A percentile compares a stretch with the other conserved stretches of the same genome.
Evolutionary conservation across 805 yeast genomes (phyloP).

Genomic region (Wickerhamomyces chambardii): DNA sequence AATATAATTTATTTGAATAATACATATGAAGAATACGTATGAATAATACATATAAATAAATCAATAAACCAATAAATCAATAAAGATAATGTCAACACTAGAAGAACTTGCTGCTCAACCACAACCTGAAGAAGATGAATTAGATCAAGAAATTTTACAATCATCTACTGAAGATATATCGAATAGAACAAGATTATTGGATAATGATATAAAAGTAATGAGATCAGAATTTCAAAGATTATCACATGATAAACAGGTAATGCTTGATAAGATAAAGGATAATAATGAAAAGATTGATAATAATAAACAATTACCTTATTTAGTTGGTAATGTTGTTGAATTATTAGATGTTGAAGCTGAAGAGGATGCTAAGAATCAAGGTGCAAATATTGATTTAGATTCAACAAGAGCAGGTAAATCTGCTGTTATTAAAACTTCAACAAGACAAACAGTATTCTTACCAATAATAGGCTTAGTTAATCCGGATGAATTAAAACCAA

Average conservation of each 20-base stretch:
- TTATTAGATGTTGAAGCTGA: slow-evolving; percentile 82
- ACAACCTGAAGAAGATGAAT: slow-evolving; percentile 38
- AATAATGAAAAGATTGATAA: slow-evolving; percentile 94
- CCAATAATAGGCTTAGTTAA: slow-evolving; percentile 96
- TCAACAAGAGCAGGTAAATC: slow-evolving; percentile 89
- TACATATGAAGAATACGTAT: no score
- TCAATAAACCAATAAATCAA: background rate
- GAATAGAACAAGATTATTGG: slow-evolving; percentile 81
- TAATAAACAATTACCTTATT: slow-evolving; percentile 90
- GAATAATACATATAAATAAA: no score
- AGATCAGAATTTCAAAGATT: slow-evolving; percentile 85
- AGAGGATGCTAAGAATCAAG: slow-evolving; percentile 73
- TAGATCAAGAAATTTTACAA: slow-evolving; percentile 75
- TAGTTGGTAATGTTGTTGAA: slow-evolving; percentile 96
- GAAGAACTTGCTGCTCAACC: slow-evolving; percentile 57
- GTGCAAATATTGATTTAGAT: slow-evolving; percentile 91
- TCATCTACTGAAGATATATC: slow-evolving; percentile 76
- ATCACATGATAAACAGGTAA: slow-evolving; percentile 85
- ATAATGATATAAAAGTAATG: slow-evolving; percentile 93
- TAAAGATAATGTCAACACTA: slow-evolving; percentile 58
- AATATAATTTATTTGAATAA: no score
- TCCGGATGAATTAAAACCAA: slow-evolving; percentile 88
- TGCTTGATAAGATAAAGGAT: slow-evolving; percentile 90
- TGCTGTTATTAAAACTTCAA: slow-evolving; percentile 97
- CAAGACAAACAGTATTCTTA: slow-evolving; percentile 93